Conservation (phyloP, 2,329 filamentous ascomycete genomes). For the Atkinsonella hypoxylon region DNA sequence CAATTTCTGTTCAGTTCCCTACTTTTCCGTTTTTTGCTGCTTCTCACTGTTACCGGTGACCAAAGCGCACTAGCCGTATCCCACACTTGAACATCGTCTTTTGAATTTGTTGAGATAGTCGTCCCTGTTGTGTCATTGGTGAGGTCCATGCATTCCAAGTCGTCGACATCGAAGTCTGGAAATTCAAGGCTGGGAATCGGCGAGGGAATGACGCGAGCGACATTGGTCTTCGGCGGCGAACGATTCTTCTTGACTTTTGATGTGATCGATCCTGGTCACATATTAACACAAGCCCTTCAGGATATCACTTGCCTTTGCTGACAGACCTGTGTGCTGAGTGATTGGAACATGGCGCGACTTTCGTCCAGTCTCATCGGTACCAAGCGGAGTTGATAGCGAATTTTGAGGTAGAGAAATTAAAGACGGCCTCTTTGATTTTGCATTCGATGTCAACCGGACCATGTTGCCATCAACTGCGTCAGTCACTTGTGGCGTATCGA, state of each 20-base stretch:
- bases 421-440: conserved; percentile 32
- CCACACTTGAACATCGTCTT: conserved; percentile 29
- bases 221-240: conserved; percentile 16
- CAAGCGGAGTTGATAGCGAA: conserved; percentile 29
- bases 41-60: conserved; percentile 24
- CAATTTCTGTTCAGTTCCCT: conserved; percentile 29
- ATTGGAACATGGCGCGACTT: conserved; percentile 11
- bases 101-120: conserved; percentile 23
- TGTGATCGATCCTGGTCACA: neutral
- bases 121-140: conserved; percentile 24
- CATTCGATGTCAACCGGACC: conserved; percentile 31
- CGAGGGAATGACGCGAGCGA: conserved; percentile 8
- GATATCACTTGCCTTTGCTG: neutral
- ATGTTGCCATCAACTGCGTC: conserved; percentile 25
- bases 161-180: conserved; percentile 23
- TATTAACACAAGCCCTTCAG: neutral
- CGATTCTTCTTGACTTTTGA: conserved; percentile 13
- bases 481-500: conserved; percentile 16
- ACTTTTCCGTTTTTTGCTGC: conserved; percentile 41
- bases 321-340: conserved; percentile 6
- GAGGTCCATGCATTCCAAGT: conserved; percentile 28
- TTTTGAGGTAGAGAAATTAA: conserved; percentile 30
- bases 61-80: conserved; percentile 28
- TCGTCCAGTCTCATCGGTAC: conserved; percentile 11
- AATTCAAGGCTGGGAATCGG: conserved; percentile 19